Percentiles rank a stretch among this genome's conserved stretches.
Evolutionary conservation across 2,329 filamentous ascomycete genomes (phyloP).

Genomic region (Myotisia sp.): DNA sequence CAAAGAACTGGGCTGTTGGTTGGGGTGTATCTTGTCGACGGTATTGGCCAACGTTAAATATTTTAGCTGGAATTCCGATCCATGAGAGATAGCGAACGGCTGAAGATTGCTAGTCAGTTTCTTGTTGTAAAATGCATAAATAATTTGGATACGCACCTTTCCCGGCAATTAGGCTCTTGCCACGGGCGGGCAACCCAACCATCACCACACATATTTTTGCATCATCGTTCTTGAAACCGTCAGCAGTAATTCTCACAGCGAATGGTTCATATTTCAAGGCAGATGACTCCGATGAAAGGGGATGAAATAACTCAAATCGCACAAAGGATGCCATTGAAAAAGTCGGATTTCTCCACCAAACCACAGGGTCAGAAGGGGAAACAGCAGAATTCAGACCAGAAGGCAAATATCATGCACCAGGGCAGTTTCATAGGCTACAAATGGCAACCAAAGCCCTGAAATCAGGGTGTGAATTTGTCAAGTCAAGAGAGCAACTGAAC

Average conservation of each 20-base stretch:
- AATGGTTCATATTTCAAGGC: neutral
- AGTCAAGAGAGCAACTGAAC: too few relatives aligned
- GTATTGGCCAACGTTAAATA: slow-evolving; percentile 96
- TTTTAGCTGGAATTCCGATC: slow-evolving; percentile 85
- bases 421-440: neutral
- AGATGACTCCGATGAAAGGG: neutral
- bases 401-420: neutral
- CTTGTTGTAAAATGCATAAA: neutral
- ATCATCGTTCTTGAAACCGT: slow-evolving; percentile 61
- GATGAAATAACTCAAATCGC: neutral
- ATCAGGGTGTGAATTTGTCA: too few relatives aligned
- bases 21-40: slow-evolving; percentile 80
- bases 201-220: slow-evolving; percentile 96
- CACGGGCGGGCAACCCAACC: slow-evolving; percentile 88
- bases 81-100: slow-evolving; percentile 89
- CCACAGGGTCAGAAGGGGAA: neutral
- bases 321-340: neutral
- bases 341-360: neutral
- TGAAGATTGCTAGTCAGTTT: slow-evolving; percentile 24
- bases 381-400: neutral
- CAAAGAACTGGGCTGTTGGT: slow-evolving; percentile 89
- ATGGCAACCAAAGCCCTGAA: too few relatives aligned
- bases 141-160: slow-evolving; percentile 51
- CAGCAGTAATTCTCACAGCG: slow-evolving; percentile 2
- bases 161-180: slow-evolving; percentile 94